Conservation (phyloP, 805 yeast genomes). For the Candida takata region DNA sequence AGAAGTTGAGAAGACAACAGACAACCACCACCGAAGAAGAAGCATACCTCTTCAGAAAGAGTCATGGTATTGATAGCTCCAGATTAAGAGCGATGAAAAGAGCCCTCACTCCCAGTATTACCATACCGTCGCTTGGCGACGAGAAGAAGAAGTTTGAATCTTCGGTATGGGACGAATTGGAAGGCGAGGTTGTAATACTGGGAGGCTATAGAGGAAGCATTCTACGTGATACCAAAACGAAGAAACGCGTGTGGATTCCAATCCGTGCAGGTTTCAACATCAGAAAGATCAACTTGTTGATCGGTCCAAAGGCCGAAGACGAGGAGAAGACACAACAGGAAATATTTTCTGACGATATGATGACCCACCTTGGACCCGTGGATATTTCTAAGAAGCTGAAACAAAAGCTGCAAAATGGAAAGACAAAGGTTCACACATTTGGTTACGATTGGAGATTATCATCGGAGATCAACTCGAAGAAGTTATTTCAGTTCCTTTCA, state of each 20-base stretch:
- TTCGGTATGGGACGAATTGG: slow-evolving; percentile 49
- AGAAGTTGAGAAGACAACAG: slow-evolving; percentile 41
- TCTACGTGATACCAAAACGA: slow-evolving; percentile 56
- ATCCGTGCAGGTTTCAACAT: slow-evolving; percentile 76
- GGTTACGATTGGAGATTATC: slow-evolving; percentile 95
- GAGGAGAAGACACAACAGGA: slow-evolving; percentile 47
- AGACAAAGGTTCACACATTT: slow-evolving; percentile 58
- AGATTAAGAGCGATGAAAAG: slow-evolving; percentile 64
- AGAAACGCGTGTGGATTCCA: slow-evolving; percentile 79
- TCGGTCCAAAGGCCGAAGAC: slow-evolving; percentile 70
- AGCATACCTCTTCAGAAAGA: slow-evolving; percentile 43
- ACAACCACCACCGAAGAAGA: slow-evolving; percentile 60
- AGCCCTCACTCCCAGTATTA: slow-evolving; percentile 45
- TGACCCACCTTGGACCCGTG: slow-evolving; percentile 81
- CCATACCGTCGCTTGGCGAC: slow-evolving; percentile 13
- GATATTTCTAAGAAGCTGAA: slow-evolving; percentile 65
- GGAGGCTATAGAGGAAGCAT: slow-evolving; percentile 90
- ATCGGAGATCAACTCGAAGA: slow-evolving; percentile 44
- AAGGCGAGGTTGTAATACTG: slow-evolving; percentile 72
- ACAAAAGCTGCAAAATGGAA: slow-evolving; percentile 49
- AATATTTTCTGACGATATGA: slow-evolving; percentile 67
- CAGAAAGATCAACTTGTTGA: slow-evolving; percentile 55
- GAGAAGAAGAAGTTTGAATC: slow-evolving; percentile 23
- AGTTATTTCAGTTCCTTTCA: slow-evolving; percentile 43
- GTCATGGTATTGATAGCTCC: slow-evolving; percentile 55